Base-by-base conservation (phyloP, 1,139 yeast species). In the Blastobotrys petasosporus region DNA sequence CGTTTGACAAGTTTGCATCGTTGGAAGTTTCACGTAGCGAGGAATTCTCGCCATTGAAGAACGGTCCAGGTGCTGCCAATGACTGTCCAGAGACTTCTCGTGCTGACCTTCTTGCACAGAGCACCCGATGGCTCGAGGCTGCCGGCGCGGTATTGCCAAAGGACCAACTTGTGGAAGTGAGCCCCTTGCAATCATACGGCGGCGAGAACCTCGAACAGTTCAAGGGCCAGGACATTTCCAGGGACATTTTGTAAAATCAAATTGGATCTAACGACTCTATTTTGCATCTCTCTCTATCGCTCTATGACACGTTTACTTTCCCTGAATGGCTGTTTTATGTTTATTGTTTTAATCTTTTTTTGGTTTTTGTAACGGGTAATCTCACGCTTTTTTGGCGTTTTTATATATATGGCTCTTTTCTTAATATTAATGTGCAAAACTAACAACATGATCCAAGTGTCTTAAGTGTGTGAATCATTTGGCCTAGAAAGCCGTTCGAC, bases 1-100 rank as follows among this genome's bases (percentile, higher is more conserved):
- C 78, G 20, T 65, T 88, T 54, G 63, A 66, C n/a, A 78, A 77
- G 57, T 94, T 94, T 64, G 98, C 96, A 1, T 86, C 95, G 62
- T 73, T 94, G 53, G 98, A 94, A 68, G 98, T 94, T 28, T 84
- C 79, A 38, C 79, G 99, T 63, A 54, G 69, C 3, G 80, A 80
- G 48, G 98, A 94, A 64, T 94, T 94, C 60, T 83, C 96, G 16
- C 98, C 98, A 2, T 76, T 94, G 64, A 94, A 94, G 63, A 94
- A 94, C 64, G 95, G 88, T 1, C 80, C 85, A 30, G 95, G 92
- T 17, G 77, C 94, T 13, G 70, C 73, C 20, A 80, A 79, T 57
- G 97, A 92, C 64, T 82, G 87, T 41, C 95, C 97, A 33, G 82
- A 80, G 52, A 81, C 96, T 2, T 86, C 95, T 54, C 77, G 83